A percentile compares a stretch with the other conserved stretches of the same genome.
Conservation (phyloP, 78 protist species). For the Guillardia theta region DNA sequence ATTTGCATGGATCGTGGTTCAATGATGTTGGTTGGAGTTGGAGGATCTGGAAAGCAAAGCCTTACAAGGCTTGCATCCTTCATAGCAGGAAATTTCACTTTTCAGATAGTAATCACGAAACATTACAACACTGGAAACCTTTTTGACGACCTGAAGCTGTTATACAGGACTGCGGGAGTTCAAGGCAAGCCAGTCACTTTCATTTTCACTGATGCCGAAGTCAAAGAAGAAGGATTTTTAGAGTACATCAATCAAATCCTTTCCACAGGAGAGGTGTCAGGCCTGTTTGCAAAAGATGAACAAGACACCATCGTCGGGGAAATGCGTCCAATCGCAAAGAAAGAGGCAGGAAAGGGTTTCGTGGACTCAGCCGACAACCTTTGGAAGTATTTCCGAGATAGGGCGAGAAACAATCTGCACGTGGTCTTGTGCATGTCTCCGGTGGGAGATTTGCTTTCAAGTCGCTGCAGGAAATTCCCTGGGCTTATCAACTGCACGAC, state of each 20-base stretch:
- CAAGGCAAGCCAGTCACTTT: constrained; percentile 58
- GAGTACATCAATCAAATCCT: constrained; percentile 85
- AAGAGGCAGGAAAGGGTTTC: constrained; percentile 36
- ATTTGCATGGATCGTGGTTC: constrained; percentile 70
- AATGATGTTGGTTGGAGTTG: constrained; percentile 86
- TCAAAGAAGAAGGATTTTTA: constrained; percentile 83
- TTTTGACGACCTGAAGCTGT: constrained; percentile 77
- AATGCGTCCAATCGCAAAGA: constrained; percentile 32
- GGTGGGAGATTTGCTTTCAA: constrained; percentile 81
- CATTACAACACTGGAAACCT: constrained; percentile 66
- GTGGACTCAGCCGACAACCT: constrained; percentile 70
- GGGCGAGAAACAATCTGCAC: constrained; percentile 83
- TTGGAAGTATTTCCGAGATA: constrained; percentile 74
- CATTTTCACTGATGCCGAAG: constrained; percentile 83
- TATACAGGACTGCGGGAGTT: constrained; percentile 76
- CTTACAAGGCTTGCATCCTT: constrained; percentile 78
- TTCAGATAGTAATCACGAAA: constrained; percentile 72
- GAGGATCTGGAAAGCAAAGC: constrained; percentile 86
- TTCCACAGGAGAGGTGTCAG: constrained; percentile 78
- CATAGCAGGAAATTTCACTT: constrained; percentile 56
- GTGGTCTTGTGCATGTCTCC: constrained; percentile 89
- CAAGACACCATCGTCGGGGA: constrained; percentile 66
- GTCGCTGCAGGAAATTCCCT: constrained; percentile 81
- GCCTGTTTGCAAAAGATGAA: constrained; percentile 82
- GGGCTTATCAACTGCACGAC: constrained; percentile 78